Evolutionary conservation across 2,329 filamentous ascomycete genomes (phyloP), one percentile per base, ranked within the genome.

Genomic region (Macrophomina pseudophaseolina): DNA sequence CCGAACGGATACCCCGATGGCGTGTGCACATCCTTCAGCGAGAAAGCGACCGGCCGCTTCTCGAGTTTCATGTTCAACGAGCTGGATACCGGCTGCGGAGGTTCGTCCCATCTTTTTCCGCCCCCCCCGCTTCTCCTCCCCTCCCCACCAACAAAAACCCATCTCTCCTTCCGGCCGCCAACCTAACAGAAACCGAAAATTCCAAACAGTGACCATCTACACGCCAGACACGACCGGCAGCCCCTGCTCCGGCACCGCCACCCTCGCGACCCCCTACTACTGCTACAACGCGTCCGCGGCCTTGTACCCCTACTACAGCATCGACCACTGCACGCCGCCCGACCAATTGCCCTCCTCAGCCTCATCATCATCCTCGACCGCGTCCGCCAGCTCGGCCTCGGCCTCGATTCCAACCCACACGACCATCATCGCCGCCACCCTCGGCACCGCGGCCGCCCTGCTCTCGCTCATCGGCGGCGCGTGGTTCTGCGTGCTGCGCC

Each of bases 281-380:
- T 66, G 64, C 38, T 66, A 66, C 44, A 59, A 66, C 51, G 16
- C 64, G 4, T 56, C 63, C 30, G 8, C 18, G 18, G 23, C 23
- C 23, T 58, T 38, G 40, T 23, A 44, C 42, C 42, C 44, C 23
- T 49, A 66, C 52, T 66, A 66, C 44, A 66, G 64, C 64, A 66
- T 66, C 53, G 64, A 66, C 33, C 35, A 23, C 4, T 66, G 64
- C 9, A 82, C 70, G 49, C 86, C 78, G 4, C 78, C 77, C 46
- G n/a, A 49, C 46, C 46, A 49, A 12, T 5, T 23, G 6, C 12
- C 40, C 5, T 59, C 54, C 4, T 59, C 54, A 2, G 12, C 54
- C 6, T 30, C 54, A 11, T 46, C 38, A 12, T 40, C 53, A 6
- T 49, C 42, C 16, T 49, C 46, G 2, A 3, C 46, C 18, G 8